These are phyloP conservation scores for Plantago elongata DNA, from an alignment of 257 asterid species.

Conservation along the genomic window DNA sequence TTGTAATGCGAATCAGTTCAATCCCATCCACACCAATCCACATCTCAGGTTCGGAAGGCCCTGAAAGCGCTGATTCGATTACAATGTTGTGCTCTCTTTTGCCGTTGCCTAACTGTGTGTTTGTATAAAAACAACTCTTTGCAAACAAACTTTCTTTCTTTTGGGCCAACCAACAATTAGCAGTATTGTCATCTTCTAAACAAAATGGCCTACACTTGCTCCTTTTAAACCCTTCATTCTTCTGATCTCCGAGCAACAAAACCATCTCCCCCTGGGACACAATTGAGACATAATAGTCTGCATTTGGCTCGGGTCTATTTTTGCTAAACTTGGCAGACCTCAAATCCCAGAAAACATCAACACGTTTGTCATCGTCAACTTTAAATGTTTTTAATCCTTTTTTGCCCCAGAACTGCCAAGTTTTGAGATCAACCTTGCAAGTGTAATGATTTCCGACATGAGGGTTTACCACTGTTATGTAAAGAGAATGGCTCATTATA, in stretches of 20 bases:
- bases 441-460: conserved; percentile 40
- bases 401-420: conserved; percentile 95
- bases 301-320: conserved; percentile 58
- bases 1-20: conserved; percentile 45
- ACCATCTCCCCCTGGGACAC: conserved; percentile 50
- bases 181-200: conserved; percentile 39
- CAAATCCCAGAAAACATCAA: conserved; percentile 81
- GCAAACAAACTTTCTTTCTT: conserved; percentile 75
- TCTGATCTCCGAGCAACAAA: conserved; percentile 59
- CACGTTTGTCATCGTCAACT: conserved; percentile 47
- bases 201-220: conserved; percentile 42
- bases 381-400: conserved; percentile 66
- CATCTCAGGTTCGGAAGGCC: conserved; percentile 37
- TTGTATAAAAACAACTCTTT: conserved; percentile 65
- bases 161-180: conserved; percentile 39
- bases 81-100: conserved; percentile 41
- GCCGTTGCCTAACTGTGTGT: conserved; percentile 56
- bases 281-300: conserved; percentile 71
- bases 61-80: conserved; percentile 1
- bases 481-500: conserved; percentile 55
- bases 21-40: conserved; percentile 81
- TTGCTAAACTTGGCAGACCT: conserved; percentile 60
- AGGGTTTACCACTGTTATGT: conserved; percentile 48
- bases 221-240: conserved; percentile 61
- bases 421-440: conserved; percentile 83